phyloP scores from a whole-genome alignment of 495 filamentous ascomycete genomes.

The Trichoderma asperelloides region DNA sequence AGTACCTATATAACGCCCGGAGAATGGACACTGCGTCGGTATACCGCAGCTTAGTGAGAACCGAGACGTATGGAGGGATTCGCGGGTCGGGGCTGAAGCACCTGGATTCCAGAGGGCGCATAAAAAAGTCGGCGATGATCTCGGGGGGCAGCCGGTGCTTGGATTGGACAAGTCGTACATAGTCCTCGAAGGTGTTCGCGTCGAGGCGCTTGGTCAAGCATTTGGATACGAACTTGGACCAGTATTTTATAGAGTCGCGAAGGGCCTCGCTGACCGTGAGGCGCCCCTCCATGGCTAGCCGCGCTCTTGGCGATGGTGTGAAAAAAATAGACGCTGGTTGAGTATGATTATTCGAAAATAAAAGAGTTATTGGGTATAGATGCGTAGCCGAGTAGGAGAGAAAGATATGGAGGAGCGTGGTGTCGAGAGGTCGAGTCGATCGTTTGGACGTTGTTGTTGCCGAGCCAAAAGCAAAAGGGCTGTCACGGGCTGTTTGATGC shows the following conservation, averaged over 20 bases:
- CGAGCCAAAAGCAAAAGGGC: neutral
- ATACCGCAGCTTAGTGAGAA: constrained; percentile 43
- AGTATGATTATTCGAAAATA: neutral
- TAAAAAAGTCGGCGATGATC: constrained; percentile 49
- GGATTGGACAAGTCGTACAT: constrained; percentile 27
- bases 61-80: constrained; percentile 53
- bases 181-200: constrained; percentile 35
- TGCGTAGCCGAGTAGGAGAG: neutral
- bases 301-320: neutral
- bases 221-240: constrained; percentile 37
- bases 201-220: constrained; percentile 39
- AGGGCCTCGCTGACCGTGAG: neutral
- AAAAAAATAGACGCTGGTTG: neutral
- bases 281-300: neutral
- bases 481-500: neutral
- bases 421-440: neutral
- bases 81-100: constrained; percentile 52
- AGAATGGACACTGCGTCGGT: constrained; percentile 51
- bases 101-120: constrained; percentile 43
- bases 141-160: constrained; percentile 36
- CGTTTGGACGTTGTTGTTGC: too few relatives aligned
- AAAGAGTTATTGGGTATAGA: neutral
- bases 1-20: constrained; percentile 49
- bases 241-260: constrained; percentile 15
- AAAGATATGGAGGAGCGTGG: neutral